Conservation (phyloP, 305 asterid species). For the Striga hermonthica region DNA sequence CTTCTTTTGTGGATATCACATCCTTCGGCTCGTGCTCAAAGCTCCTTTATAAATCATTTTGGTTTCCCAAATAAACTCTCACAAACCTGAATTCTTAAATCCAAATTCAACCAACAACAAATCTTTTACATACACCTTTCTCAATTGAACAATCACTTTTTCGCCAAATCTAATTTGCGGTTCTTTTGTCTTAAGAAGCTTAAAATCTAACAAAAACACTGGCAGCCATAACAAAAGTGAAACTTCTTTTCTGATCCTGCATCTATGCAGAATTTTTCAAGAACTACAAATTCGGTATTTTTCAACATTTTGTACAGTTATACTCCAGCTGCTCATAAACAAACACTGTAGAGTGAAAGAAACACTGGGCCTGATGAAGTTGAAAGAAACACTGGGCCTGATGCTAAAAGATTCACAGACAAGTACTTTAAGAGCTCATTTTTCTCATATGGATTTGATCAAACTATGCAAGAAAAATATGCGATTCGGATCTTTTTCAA, state of each 20-base stretch:
- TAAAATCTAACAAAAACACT: background rate
- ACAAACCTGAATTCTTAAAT: background rate
- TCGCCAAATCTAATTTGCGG: background rate
- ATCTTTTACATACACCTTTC: background rate
- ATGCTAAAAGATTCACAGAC: no score
- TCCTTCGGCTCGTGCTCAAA: no score
- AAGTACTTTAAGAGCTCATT: no score
- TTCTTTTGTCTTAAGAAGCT: background rate
- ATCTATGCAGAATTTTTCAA: background rate
- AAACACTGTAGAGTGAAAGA: no score
- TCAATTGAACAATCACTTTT: background rate
- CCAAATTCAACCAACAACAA: background rate
- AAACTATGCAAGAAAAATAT: no score
- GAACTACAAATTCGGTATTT: no score
- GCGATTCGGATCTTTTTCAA: no score
- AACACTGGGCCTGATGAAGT: no score
- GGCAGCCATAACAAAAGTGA: background rate
- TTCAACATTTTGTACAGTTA: no score
- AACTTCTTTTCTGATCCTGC: background rate
- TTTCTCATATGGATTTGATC: no score
- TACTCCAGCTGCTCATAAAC: no score
- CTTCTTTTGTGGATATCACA: background rate
- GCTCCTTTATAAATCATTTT: background rate
- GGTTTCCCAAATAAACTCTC: background rate
- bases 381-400: no score